Evolutionary conservation across 768 basidiomycete species (phyloP).

Genomic region (Tulasnella sp.): DNA sequence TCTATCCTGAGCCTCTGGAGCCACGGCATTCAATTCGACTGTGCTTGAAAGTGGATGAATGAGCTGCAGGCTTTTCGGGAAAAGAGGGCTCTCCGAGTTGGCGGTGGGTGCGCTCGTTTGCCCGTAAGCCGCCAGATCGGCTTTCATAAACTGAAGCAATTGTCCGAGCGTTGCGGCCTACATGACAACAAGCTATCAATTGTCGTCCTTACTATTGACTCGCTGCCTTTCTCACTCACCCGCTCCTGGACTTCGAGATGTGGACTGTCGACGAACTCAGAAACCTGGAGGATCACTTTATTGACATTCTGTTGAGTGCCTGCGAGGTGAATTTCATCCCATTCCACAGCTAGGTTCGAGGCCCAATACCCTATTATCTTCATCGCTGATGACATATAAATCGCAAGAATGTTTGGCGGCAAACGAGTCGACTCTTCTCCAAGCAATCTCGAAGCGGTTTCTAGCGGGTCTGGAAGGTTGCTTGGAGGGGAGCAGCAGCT

Average conservation of each 20-base stretch:
- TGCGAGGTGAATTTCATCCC: constrained; percentile 51
- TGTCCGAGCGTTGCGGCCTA: constrained; percentile 80
- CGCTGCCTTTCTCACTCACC: constrained; percentile 43
- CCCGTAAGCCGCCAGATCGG: constrained; percentile 59
- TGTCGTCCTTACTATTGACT: not conserved
- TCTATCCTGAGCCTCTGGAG: constrained; percentile 68
- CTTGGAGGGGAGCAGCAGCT: constrained; percentile 41
- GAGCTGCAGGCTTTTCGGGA: constrained; percentile 87
- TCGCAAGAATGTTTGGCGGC: constrained; percentile 60
- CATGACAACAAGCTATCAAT: not conserved
- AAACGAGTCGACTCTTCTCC: constrained; percentile 53
- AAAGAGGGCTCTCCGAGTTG: constrained; percentile 42
- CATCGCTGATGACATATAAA: constrained; percentile 75
- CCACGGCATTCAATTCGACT: constrained; percentile 85
- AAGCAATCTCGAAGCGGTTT: constrained; percentile 65
- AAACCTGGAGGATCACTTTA: constrained; percentile 54
- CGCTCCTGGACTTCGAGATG: constrained; percentile 92
- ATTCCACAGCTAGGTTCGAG: constrained; percentile 65
- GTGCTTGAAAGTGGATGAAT: constrained; percentile 71
- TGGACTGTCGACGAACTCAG: constrained; percentile 53
- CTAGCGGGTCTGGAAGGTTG: constrained; percentile 73
- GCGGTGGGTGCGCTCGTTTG: constrained; percentile 44
- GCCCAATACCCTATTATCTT: constrained; percentile 89
- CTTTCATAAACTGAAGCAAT: constrained; percentile 68
- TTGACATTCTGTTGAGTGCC: constrained; percentile 64